phyloP scores from a whole-genome alignment of 1,139 yeast genomes.

The Candida sanyaensis region DNA sequence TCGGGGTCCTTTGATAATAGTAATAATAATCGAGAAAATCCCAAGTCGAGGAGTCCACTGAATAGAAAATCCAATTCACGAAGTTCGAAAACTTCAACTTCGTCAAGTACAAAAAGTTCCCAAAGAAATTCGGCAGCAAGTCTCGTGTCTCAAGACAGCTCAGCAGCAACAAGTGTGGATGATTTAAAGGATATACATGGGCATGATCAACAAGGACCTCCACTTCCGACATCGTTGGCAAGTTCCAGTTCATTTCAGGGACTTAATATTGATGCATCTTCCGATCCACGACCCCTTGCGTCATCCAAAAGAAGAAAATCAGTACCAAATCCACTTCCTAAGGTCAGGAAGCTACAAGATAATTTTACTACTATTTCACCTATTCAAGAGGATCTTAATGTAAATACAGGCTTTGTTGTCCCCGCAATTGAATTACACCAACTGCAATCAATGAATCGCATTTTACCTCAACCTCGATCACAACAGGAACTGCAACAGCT shows the following conservation, averaged over 20 bases:
- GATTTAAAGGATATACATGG: not conserved
- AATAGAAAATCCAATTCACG: not conserved
- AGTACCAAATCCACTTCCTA: not conserved
- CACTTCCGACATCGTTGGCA: not conserved
- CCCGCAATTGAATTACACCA: slow-evolving; percentile 1
- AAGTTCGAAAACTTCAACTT: not conserved
- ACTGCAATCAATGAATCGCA: slow-evolving; percentile 1
- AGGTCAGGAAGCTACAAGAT: not conserved
- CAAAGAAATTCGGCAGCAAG: not conserved
- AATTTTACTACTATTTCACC: not conserved
- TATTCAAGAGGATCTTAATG: not conserved
- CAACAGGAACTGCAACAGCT: not conserved
- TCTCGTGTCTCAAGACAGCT: not conserved
- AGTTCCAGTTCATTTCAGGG: not conserved
- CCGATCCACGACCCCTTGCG: slow-evolving; percentile 8
- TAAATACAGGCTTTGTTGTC: not conserved
- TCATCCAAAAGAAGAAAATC: slow-evolving; percentile 2
- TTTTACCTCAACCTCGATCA: not conserved
- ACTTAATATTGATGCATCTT: not conserved
- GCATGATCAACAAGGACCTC: not conserved
- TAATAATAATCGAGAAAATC: not conserved
- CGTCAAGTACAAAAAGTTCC: not conserved
- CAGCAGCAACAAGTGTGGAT: not conserved
- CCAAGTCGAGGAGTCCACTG: not conserved
- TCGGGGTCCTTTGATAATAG: not conserved